phyloP scores from a whole-genome alignment of 148 eudicot genomes.

The Salicornia ramosissima region DNA sequence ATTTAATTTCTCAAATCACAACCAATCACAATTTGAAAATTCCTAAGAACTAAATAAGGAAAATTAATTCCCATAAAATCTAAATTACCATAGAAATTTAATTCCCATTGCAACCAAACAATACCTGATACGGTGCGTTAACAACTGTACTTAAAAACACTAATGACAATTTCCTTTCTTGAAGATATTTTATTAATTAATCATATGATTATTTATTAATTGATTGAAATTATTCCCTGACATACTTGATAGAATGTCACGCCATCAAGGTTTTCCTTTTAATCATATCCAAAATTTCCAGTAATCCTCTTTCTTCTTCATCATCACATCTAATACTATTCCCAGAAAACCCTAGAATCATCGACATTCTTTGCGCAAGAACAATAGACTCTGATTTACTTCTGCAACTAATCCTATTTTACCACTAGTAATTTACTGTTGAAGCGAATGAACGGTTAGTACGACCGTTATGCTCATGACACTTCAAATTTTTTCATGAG shows the following conservation, averaged over 20 bases:
- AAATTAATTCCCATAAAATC: no score
- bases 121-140: no score
- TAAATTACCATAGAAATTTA: no score
- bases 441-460: neutral
- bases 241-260: constrained; percentile 9
- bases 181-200: no score
- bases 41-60: no score
- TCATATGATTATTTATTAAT: neutral
- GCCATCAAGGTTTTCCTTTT: neutral
- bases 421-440: neutral
- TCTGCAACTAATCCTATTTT: neutral
- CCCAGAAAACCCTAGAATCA: constrained; percentile 4
- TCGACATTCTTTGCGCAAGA: constrained; percentile 1
- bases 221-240: constrained; percentile 15
- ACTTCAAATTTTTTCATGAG: constrained; percentile 10
- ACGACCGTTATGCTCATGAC: neutral
- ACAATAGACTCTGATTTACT: constrained; percentile 18
- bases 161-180: no score
- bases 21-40: no score
- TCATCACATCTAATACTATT: neutral
- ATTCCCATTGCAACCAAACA: no score
- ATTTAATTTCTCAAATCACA: no score
- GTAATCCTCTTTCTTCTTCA: neutral
- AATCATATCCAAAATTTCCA: neutral
- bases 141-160: no score